These are phyloP conservation scores for Capsicum chinense DNA, from an alignment of 257 asterid species.

Conservation along the genomic window DNA sequence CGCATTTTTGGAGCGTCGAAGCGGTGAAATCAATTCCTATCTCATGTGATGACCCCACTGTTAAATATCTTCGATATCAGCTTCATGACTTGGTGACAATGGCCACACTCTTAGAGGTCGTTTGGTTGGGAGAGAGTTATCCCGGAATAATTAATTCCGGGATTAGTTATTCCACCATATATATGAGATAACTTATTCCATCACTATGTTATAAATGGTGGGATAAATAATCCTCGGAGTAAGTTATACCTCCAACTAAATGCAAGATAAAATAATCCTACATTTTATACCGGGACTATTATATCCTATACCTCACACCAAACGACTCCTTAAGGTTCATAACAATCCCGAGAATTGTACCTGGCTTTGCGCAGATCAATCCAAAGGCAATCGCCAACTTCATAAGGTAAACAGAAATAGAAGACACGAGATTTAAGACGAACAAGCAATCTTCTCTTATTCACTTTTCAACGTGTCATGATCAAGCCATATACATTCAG, in stretches of 20 bases:
- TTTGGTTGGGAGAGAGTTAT: too few species aligned
- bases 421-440: neutral
- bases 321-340: constrained; percentile 28
- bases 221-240: too few species aligned
- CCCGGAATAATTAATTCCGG: too few species aligned
- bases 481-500: constrained; percentile 23
- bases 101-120: constrained; percentile 20
- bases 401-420: neutral
- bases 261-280: too few species aligned
- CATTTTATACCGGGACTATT: too few species aligned
- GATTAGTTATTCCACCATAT: too few species aligned
- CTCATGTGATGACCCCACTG: constrained; percentile 40
- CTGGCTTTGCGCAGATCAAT: constrained; percentile 37
- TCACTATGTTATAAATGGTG: too few species aligned
- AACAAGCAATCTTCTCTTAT: neutral
- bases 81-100: constrained; percentile 7
- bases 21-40: constrained; percentile 37
- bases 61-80: constrained; percentile 38
- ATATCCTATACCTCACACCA: too few species aligned
- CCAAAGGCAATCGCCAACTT: constrained; percentile 42
- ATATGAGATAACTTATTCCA: too few species aligned
- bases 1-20: too few species aligned
- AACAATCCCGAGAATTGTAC: constrained; percentile 30
- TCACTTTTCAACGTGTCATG: neutral
- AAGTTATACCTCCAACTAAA: too few species aligned